Percentiles rank a stretch among this genome's conserved stretches.
Conservation (phyloP, 805 yeast genomes). For the Cyberlindnera samutprakarnensis region DNA sequence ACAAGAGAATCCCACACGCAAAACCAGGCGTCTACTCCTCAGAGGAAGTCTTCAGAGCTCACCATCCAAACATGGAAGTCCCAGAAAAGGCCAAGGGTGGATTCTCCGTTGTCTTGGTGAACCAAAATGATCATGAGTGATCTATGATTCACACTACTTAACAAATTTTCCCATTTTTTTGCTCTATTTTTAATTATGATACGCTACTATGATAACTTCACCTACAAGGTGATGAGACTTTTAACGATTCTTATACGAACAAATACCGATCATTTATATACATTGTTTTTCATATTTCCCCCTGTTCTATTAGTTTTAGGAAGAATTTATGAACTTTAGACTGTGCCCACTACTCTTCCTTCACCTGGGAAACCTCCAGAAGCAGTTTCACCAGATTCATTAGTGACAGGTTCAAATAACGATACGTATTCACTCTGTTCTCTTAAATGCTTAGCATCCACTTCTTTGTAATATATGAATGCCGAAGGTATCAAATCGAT, state of each 20-base stretch:
- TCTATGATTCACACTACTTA: neutral
- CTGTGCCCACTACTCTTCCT: constrained; percentile 16
- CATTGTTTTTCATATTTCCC: too few species aligned
- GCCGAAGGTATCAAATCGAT: constrained; percentile 48
- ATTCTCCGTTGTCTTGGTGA: neutral
- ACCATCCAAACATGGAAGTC: neutral
- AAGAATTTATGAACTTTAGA: too few species aligned
- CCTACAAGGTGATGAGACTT: too few species aligned
- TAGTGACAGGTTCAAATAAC: constrained; percentile 12
- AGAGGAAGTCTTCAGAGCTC: neutral
- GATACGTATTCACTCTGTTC: constrained; percentile 24
- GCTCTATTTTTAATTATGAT: too few species aligned
- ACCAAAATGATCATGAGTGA: neutral
- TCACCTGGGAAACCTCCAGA: constrained; percentile 16
- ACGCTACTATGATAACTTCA: neutral
- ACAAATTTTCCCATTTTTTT: neutral
- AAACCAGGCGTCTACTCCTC: constrained; percentile 1
- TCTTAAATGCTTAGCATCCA: constrained; percentile 43
- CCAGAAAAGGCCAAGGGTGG: constrained; percentile 1
- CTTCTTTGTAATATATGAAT: constrained; percentile 54
- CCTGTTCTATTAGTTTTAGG: too few species aligned
- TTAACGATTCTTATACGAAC: too few species aligned
- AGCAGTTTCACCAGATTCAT: constrained; percentile 5
- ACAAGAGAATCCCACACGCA: neutral
- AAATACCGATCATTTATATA: too few species aligned